phyloP scores from a whole-genome alignment of 495 filamentous ascomycete genomes.

The Penicillium flavigenum region DNA sequence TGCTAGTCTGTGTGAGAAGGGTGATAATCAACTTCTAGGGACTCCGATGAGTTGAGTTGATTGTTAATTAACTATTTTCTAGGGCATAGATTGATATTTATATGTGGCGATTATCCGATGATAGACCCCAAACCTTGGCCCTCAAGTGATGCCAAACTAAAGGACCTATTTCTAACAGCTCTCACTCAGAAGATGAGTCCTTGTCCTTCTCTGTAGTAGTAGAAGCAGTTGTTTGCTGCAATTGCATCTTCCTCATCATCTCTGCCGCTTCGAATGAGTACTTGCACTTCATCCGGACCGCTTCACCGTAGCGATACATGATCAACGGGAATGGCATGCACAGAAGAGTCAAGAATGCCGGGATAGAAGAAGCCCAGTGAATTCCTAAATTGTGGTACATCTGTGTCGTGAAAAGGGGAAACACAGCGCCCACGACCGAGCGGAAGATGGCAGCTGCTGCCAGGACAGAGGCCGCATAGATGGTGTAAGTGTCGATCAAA shows the following conservation, averaged over 20 bases:
- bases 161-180: too few relatives aligned
- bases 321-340: conserved; percentile 75
- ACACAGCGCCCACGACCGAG: conserved; percentile 65
- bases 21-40: too few relatives aligned
- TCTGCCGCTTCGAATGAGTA: neutral
- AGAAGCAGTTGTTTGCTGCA: neutral
- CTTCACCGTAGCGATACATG: conserved; percentile 65
- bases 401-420: conserved; percentile 74
- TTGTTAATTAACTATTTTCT: too few relatives aligned
- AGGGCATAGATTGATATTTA: too few relatives aligned
- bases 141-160: too few relatives aligned
- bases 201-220: neutral
- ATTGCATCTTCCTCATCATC: neutral
- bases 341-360: conserved; percentile 66
- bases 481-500: conserved; percentile 54
- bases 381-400: conserved; percentile 72
- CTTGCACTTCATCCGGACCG: neutral
- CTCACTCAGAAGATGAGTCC: too few relatives aligned
- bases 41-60: too few relatives aligned
- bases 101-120: too few relatives aligned
- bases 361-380: conserved; percentile 74
- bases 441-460: conserved; percentile 71
- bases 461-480: conserved; percentile 72
- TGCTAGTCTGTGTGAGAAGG: too few relatives aligned
- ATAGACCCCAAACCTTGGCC: too few relatives aligned